phyloP scores from a whole-genome alignment of 108 stramenopile genomes.

The Stephanodiscus triporus region DNA sequence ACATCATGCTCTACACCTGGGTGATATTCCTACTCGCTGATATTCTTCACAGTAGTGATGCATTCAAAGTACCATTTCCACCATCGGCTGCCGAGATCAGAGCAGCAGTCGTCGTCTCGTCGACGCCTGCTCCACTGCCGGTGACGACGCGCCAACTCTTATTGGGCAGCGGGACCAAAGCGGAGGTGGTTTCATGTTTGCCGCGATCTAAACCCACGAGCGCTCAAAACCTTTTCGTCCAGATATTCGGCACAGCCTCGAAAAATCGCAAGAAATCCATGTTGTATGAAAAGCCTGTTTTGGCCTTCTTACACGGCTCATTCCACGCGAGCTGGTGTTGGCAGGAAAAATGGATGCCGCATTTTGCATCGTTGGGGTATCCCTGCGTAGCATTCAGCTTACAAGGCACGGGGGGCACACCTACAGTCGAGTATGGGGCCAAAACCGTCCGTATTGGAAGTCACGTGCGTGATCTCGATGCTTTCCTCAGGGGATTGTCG shows the following conservation, averaged over 20 bases:
- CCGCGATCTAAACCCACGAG: conserved; percentile 5
- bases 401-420: conserved; percentile 57
- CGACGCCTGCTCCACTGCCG: neutral
- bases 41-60: neutral
- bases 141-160: conserved; percentile 19
- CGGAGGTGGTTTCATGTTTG: conserved; percentile 38
- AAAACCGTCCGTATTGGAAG: conserved; percentile 43
- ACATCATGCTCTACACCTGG: neutral
- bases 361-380: conserved; percentile 54
- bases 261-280: conserved; percentile 10
- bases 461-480: conserved; percentile 50
- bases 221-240: conserved; percentile 17
- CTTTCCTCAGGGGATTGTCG: conserved; percentile 36
- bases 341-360: conserved; percentile 53
- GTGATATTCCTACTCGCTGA: neutral
- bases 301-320: conserved; percentile 60
- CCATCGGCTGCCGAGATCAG: conserved; percentile 26
- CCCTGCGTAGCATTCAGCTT: conserved; percentile 45
- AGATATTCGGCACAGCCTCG: neutral
- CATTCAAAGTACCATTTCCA: conserved; percentile 24
- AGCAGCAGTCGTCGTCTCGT: conserved; percentile 14
- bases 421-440: conserved; percentile 36
- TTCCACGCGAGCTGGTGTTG: conserved; percentile 68
- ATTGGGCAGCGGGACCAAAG: conserved; percentile 38
- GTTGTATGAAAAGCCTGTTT: conserved; percentile 31